Conservation (phyloP, 768 basidiomycete genomes). For the Lactarius tabidus region DNA sequence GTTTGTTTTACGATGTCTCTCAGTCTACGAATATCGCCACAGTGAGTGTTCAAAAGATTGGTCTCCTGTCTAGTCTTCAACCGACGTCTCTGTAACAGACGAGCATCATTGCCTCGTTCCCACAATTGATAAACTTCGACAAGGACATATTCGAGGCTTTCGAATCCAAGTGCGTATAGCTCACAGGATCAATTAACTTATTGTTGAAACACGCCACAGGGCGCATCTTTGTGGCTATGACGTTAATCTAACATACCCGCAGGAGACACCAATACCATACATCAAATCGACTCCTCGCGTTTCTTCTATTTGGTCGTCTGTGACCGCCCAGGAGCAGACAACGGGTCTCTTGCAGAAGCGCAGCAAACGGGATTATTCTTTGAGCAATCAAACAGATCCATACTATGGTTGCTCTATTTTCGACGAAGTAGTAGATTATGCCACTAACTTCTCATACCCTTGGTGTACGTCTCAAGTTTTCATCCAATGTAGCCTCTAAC, state of each 20-base stretch:
- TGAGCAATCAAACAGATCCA: constrained; percentile 27
- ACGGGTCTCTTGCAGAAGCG: constrained; percentile 40
- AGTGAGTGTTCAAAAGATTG: constrained; percentile 23
- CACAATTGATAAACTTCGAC: constrained; percentile 73
- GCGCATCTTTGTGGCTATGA: constrained; percentile 59
- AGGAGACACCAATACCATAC: constrained; percentile 46
- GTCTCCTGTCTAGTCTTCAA: background rate
- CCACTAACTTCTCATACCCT: constrained; percentile 66
- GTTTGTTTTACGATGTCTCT: constrained; percentile 48
- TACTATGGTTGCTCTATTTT: constrained; percentile 51
- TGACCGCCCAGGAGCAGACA: constrained; percentile 30
- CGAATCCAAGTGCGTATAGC: constrained; percentile 52
- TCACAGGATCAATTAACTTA: background rate
- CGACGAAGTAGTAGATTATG: constrained; percentile 67
- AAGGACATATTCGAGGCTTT: constrained; percentile 63
- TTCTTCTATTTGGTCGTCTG: constrained; percentile 20
- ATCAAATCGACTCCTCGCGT: constrained; percentile 23
- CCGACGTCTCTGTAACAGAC: constrained; percentile 34
- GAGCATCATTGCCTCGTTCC: constrained; percentile 62
- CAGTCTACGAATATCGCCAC: constrained; percentile 53
- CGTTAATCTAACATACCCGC: constrained; percentile 66
- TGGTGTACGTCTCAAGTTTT: constrained; percentile 36
- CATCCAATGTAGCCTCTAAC: background rate
- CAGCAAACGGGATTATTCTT: constrained; percentile 2
- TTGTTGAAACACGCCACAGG: constrained; percentile 33